phyloP scores from a whole-genome alignment of 805 yeast genomes.

The Yamadazyma philogaea region DNA sequence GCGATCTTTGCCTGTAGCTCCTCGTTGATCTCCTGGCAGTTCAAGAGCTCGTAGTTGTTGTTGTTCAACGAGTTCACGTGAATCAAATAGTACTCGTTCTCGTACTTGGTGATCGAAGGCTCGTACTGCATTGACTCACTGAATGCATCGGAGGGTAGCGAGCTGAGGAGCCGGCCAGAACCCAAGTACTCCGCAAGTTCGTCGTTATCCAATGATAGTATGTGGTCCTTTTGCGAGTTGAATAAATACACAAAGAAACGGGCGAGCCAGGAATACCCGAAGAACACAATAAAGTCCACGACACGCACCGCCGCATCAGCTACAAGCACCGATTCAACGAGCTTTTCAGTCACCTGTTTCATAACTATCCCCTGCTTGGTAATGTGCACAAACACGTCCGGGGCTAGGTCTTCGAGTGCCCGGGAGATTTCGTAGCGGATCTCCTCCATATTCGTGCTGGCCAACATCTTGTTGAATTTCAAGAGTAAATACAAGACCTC shows the following conservation, averaged over 20 bases:
- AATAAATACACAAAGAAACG: conserved; percentile 27
- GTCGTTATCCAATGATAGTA: conserved; percentile 23
- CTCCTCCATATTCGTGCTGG: conserved; percentile 28
- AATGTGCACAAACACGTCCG: conserved; percentile 29
- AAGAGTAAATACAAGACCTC: conserved; percentile 34
- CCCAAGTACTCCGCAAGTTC: conserved; percentile 21
- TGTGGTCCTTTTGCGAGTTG: conserved; percentile 12
- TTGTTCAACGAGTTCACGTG: conserved; percentile 37
- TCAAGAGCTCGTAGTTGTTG: conserved; percentile 34
- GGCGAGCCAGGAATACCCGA: conserved; percentile 36
- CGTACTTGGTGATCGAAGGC: conserved; percentile 31
- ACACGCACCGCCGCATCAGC: conserved; percentile 10
- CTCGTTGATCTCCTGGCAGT: conserved; percentile 36
- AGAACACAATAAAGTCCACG: conserved; percentile 37
- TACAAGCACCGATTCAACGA: conserved; percentile 3
- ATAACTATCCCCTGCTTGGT: conserved; percentile 36
- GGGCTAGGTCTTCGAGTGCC: conserved; percentile 32
- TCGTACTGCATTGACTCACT: conserved; percentile 15
- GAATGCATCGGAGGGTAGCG: conserved; percentile 7
- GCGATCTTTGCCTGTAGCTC: conserved; percentile 27
- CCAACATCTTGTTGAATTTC: conserved; percentile 28
- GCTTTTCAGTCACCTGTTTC: conserved; percentile 12
- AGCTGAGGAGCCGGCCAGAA: conserved; percentile 17
- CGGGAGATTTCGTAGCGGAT: conserved; percentile 35
- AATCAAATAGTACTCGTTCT: conserved; percentile 37